Evolutionary conservation across 306 rosid genomes (phyloP).

Genomic region (Casuarina cunninghamiana): DNA sequence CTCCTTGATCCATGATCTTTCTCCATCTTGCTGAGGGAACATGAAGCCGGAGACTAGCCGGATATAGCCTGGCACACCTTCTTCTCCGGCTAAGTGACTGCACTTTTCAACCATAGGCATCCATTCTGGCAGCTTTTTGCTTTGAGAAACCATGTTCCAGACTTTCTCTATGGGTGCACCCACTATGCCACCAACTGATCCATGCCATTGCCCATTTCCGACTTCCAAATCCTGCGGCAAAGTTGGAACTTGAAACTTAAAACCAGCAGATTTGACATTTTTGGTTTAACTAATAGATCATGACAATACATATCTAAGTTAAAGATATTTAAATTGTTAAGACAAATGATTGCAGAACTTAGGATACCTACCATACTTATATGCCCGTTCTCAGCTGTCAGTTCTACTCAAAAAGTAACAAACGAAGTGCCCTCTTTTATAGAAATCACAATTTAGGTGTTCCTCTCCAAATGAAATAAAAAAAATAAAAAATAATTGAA

Average conservation of each 20-base stretch:
- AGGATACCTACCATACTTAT: neutral
- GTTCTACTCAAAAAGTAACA: too few species aligned
- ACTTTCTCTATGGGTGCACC: slow-evolving; percentile 61
- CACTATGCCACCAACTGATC: slow-evolving; percentile 60
- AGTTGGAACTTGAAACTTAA: neutral
- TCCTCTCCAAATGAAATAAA: too few species aligned
- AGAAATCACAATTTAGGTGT: too few species aligned
- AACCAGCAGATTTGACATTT: too few species aligned
- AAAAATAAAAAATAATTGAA: too few species aligned
- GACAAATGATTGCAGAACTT: neutral
- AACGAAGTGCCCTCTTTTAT: too few species aligned
- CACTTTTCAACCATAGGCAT: slow-evolving; percentile 81
- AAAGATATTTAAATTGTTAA: neutral
- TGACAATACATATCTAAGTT: too few species aligned
- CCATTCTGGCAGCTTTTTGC: slow-evolving; percentile 67
- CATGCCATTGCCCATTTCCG: slow-evolving; percentile 62
- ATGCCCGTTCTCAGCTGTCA: neutral
- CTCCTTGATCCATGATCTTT: slow-evolving; percentile 89
- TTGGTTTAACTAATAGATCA: too few species aligned
- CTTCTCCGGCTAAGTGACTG: slow-evolving; percentile 55
- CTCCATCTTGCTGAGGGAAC: slow-evolving; percentile 80
- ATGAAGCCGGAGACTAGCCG: slow-evolving; percentile 72
- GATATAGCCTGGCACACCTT: slow-evolving; percentile 58
- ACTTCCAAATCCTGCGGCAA: slow-evolving; percentile 32
- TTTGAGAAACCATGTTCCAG: slow-evolving; percentile 60